Conservation (phyloP, 2,329 filamentous ascomycete genomes). For the Aspergillus awamori region DNA sequence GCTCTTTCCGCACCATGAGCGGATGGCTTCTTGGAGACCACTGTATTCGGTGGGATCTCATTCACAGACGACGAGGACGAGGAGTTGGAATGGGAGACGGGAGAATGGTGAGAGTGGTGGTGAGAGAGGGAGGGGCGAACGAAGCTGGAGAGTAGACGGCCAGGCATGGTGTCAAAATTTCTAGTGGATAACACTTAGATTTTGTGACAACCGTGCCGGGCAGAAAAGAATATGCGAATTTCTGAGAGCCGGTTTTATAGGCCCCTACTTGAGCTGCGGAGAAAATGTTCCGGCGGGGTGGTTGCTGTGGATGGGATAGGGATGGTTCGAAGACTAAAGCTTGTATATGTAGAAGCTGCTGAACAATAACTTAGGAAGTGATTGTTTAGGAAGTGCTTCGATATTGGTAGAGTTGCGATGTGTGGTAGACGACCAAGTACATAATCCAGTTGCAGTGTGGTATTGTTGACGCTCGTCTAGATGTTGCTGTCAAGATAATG, state of each 20-base stretch:
- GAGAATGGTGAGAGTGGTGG: constrained; percentile 29
- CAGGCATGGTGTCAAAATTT: constrained; percentile 38
- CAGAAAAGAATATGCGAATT: neutral
- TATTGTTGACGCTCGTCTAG: neutral
- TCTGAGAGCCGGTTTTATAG: neutral
- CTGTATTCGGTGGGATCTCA: constrained; percentile 31
- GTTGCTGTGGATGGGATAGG: neutral
- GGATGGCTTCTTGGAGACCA: constrained; percentile 31
- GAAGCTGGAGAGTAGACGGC: constrained; percentile 44
- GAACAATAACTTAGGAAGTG: neutral
- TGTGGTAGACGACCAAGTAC: constrained; percentile 21
- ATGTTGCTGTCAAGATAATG: neutral
- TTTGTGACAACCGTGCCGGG: neutral
- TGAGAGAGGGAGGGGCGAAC: constrained; percentile 38
- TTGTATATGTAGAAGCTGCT: neutral
- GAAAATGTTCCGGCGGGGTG: no score
- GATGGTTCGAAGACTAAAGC: neutral
- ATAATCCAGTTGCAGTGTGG: constrained; percentile 20
- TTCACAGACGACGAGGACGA: constrained; percentile 44
- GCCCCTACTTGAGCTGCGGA: neutral
- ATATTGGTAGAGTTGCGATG: constrained; percentile 27
- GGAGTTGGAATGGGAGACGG: constrained; percentile 36
- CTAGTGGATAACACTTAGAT: neutral
- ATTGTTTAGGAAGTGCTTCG: constrained; percentile 29
- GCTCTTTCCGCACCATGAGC: constrained; percentile 31